These are phyloP conservation scores for Dactylella cylindrospora DNA, from an alignment of 2,329 filamentous ascomycete genomes.

Conservation along the genomic window DNA sequence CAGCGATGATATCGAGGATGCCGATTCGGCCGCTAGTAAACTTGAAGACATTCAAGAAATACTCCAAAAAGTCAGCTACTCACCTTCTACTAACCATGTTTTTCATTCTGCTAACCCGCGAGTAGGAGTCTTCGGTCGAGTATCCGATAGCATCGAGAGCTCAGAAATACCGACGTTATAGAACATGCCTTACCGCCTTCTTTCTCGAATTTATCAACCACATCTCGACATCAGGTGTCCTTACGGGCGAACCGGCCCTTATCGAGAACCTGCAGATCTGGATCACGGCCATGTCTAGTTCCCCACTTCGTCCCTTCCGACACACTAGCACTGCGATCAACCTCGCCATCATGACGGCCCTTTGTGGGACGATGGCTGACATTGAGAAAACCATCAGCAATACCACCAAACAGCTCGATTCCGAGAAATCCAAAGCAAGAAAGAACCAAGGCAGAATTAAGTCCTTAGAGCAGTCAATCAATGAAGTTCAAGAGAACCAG, in stretches of 20 bases:
- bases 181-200: slow-evolving; percentile 74
- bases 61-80: slow-evolving; percentile 69
- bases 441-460: slow-evolving; percentile 77
- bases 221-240: slow-evolving; percentile 75
- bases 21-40: slow-evolving; percentile 78
- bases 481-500: slow-evolving; percentile 69
- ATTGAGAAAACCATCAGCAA: slow-evolving; percentile 73
- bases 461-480: slow-evolving; percentile 70
- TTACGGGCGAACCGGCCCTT: slow-evolving; percentile 75
- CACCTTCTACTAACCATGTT: not conserved
- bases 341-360: slow-evolving; percentile 73
- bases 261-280: slow-evolving; percentile 88
- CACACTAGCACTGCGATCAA: slow-evolving; percentile 89
- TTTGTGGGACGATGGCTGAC: slow-evolving; percentile 72
- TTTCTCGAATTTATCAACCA: slow-evolving; percentile 74
- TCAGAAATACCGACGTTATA: slow-evolving; percentile 75
- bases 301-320: slow-evolving; percentile 81
- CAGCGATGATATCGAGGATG: slow-evolving; percentile 80
- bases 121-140: slow-evolving; percentile 73
- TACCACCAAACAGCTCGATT: slow-evolving; percentile 74
- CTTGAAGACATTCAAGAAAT: slow-evolving; percentile 83
- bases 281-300: slow-evolving; percentile 88
- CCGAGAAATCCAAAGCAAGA: slow-evolving; percentile 70
- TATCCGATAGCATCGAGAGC: slow-evolving; percentile 87
- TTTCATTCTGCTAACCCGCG: slow-evolving; percentile 9